phyloP scores from a whole-genome alignment of 2,329 filamentous ascomycete species.

The Grosmannia penicillata region DNA sequence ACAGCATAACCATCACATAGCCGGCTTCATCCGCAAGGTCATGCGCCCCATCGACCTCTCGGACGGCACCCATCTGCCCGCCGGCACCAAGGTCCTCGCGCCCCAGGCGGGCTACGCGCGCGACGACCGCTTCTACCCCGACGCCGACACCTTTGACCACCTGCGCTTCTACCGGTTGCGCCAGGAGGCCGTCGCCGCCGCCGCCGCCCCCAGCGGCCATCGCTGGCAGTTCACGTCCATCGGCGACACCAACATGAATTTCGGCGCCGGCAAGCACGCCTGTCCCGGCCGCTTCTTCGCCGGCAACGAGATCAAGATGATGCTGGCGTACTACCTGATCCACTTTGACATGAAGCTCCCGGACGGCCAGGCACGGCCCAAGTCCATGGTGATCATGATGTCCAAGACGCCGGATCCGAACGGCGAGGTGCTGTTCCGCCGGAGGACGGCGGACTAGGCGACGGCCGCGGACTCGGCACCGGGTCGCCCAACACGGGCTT shows the following conservation, averaged over 20 bases:
- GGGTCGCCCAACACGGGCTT: too few relatives aligned
- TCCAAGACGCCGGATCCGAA: slow-evolving; percentile 25
- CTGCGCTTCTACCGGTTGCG: slow-evolving; percentile 33
- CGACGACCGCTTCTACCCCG: slow-evolving; percentile 24
- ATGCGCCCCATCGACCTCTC: slow-evolving; percentile 28
- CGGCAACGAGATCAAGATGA: slow-evolving; percentile 28
- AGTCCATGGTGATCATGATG: slow-evolving; percentile 26
- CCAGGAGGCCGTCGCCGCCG: slow-evolving; percentile 16
- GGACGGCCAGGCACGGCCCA: slow-evolving; percentile 23
- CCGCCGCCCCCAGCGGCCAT: slow-evolving; percentile 16
- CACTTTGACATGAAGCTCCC: slow-evolving; percentile 26
- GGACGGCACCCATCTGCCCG: slow-evolving; percentile 27
- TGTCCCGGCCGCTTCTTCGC: slow-evolving; percentile 35
- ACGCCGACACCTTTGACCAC: slow-evolving; percentile 30
- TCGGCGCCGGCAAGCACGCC: slow-evolving; percentile 31
- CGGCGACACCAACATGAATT: slow-evolving; percentile 27
- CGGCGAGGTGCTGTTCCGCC: slow-evolving; percentile 24
- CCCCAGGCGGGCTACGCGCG: slow-evolving; percentile 25
- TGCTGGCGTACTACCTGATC: slow-evolving; percentile 25
- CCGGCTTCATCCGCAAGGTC: slow-evolving; percentile 30
- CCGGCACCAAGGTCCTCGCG: slow-evolving; percentile 26
- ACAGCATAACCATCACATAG: slow-evolving; percentile 16
- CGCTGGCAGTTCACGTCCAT: slow-evolving; percentile 28
- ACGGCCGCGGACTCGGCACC: too few relatives aligned
- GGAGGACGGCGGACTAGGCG: slow-evolving; percentile 13